Base-by-base conservation (phyloP, 2,329 filamentous ascomycete species). In the Xylariaceae sp. region DNA sequence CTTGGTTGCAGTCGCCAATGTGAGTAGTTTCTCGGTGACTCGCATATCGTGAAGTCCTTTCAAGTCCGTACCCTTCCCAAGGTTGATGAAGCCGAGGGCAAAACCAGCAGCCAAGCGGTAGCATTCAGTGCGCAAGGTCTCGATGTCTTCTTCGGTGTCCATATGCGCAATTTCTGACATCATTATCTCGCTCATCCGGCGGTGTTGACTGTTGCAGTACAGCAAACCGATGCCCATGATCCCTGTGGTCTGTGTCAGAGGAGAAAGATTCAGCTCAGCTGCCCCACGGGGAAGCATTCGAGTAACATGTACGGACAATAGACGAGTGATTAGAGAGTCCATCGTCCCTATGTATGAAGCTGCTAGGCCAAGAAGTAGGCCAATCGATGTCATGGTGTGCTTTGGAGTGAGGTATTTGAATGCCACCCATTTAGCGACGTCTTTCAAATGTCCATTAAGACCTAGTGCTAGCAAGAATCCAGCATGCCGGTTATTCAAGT, bases 401-500 rank as follows among this genome's bases (percentile, higher is more conserved):
- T 98, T 98, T 1, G 93, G 92, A 0, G 93, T 98, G n/a, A 98
- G 73, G 57, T 98, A 98, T 62, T 96, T 97, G 77, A 97, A 98
- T 7, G 91, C 92, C 35, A 98, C 85, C 92, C 93, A 98, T 70
- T 97, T 97, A 3, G 93, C 93, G 22, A 98, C 79, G 6, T 83
- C 86, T 56, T 88, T 93, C n/a, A 98, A 73, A 67, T 98, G 94
- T 0, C 93, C 94, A 57, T 96, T 96, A 20, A 98, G 73, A 3
- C 93, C 93, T 4, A 98, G 75, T 4, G 90, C 93, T 1, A 98
- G 75, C 35, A 98, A 70, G 53, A 98, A 93, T 0, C 93, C 93
- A 22, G 93, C 94, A 64, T 98, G 93, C n/a, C 93, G 81, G 62
- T 97, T 96, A 52, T 86, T 96, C 12, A 96, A 76, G 42, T 98